Evolutionary conservation across 352 stramenopile genomes (phyloP).

Genomic region (Globisporangium nunn): DNA sequence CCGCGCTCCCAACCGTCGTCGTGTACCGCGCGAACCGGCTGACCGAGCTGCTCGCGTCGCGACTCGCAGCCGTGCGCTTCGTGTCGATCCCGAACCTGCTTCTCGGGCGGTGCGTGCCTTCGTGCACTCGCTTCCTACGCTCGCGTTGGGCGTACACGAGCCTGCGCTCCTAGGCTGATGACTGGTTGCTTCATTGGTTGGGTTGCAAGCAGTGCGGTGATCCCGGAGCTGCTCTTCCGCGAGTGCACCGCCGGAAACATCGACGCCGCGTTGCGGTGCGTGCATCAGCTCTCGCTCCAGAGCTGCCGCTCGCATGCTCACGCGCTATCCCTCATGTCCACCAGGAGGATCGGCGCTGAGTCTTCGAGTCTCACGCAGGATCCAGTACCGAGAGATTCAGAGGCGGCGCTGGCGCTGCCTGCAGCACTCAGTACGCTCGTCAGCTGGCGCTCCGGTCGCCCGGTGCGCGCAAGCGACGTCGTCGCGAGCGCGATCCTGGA

Average conservation of each 20-base stretch:
- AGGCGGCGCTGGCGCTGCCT: neutral
- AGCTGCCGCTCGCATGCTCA: neutral
- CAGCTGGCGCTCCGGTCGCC: conserved; percentile 15
- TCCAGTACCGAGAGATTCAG: neutral
- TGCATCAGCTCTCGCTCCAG: neutral
- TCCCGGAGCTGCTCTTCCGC: conserved; percentile 64
- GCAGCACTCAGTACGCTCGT: conserved; percentile 29
- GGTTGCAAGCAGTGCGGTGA: conserved; percentile 16
- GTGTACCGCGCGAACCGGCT: conserved; percentile 65
- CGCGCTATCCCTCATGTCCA: neutral
- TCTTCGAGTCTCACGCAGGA: neutral
- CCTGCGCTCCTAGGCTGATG: neutral
- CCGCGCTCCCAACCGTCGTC: conserved; percentile 48
- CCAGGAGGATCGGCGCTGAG: conserved; percentile 12
- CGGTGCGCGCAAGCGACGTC: conserved; percentile 36
- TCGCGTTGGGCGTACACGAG: neutral
- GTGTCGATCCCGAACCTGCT: conserved; percentile 76
- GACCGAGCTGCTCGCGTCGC: conserved; percentile 45
- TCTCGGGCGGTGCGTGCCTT: conserved; percentile 29
- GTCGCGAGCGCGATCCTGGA: conserved; percentile 20
- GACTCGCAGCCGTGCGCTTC: conserved; percentile 50
- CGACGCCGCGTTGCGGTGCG: conserved; percentile 18
- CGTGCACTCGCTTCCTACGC: neutral
- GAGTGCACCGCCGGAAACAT: conserved; percentile 43
- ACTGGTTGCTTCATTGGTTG: neutral